Evolutionary conservation across 176 grass and related monocot genomes (phyloP).

Genomic region (Eragrostis nindensis): DNA sequence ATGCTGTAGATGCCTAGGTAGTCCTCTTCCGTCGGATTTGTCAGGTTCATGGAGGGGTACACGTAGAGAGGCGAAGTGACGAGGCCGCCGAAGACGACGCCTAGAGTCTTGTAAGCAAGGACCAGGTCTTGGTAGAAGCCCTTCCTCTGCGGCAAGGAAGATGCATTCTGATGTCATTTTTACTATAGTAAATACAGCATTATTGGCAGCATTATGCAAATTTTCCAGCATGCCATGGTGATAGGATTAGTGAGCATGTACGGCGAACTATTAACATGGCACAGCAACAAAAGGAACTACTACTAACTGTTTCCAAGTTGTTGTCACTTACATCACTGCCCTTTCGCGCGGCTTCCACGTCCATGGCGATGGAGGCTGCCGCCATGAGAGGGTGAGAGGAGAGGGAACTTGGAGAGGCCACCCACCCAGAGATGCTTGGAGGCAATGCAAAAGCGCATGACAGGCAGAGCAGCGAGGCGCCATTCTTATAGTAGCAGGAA

Average conservation of each 20-base stretch:
- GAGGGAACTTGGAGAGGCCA: not conserved
- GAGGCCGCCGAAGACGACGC: conserved; percentile 80
- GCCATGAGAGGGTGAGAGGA: too few species aligned
- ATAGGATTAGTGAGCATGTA: too few species aligned
- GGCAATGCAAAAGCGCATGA: not conserved
- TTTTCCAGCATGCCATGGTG: too few species aligned
- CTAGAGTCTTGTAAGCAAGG: conserved; percentile 75
- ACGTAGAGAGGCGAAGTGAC: conserved; percentile 88
- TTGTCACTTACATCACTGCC: conserved; percentile 1
- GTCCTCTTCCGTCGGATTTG: conserved; percentile 65
- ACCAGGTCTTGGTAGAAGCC: not conserved
- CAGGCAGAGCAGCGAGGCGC: not conserved
- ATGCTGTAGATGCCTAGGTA: conserved; percentile 87
- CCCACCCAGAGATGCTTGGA: too few species aligned
- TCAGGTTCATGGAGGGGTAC: conserved; percentile 84
- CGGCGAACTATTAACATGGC: too few species aligned
- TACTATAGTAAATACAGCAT: too few species aligned
- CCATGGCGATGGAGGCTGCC: not conserved
- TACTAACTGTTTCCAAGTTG: too few species aligned
- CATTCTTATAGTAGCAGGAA: not conserved
- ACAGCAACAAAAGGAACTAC: too few species aligned
- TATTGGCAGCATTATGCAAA: too few species aligned
- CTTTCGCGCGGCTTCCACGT: conserved; percentile 1
- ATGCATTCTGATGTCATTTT: not conserved
- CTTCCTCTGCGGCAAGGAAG: conserved; percentile 5